Percentiles rank a stretch among this genome's conserved stretches.
phyloP scores from a whole-genome alignment of 495 filamentous ascomycete genomes.

The Hypoxylon subgilvum region DNA sequence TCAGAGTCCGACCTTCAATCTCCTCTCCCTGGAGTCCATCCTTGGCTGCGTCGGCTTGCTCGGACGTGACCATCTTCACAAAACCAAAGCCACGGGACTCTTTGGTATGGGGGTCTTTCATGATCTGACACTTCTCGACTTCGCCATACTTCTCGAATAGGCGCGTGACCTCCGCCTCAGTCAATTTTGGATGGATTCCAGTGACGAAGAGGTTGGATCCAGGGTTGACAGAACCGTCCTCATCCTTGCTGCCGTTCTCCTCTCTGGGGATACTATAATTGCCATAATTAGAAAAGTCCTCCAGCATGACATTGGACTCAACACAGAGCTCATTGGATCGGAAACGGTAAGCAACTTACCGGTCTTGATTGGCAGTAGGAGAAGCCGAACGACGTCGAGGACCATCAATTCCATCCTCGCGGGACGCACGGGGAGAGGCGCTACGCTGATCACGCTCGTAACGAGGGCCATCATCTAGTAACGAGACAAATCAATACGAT shows the following conservation, averaged over 20 bases:
- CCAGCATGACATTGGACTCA: too few species aligned
- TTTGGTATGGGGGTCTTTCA: constrained; percentile 96
- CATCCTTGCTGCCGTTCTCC: constrained; percentile 62
- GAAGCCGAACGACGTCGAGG: constrained; percentile 77
- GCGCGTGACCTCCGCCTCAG: constrained; percentile 86
- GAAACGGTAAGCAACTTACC: too few species aligned
- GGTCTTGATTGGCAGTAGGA: constrained; percentile 67
- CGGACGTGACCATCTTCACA: constrained; percentile 95
- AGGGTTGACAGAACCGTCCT: constrained; percentile 82
- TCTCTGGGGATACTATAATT: constrained; percentile 55
- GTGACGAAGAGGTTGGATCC: constrained; percentile 99
- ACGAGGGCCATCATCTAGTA: constrained; percentile 73
- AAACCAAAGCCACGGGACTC: constrained; percentile 99
- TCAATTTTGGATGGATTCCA: constrained; percentile 93
- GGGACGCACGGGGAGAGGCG: constrained; percentile 79
- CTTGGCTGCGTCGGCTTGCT: constrained; percentile 95
- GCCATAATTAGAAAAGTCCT: background rate
- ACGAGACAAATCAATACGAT: constrained; percentile 16
- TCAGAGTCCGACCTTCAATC: constrained; percentile 93
- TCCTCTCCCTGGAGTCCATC: constrained; percentile 94
- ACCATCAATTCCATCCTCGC: constrained; percentile 69
- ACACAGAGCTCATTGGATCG: too few species aligned
- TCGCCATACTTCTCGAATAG: constrained; percentile 98
- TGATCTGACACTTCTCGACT: constrained; percentile 99
- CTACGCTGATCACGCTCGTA: constrained; percentile 84